Conservation (phyloP, 495 filamentous ascomycete genomes). For the Astrocystis sublimbata region DNA sequence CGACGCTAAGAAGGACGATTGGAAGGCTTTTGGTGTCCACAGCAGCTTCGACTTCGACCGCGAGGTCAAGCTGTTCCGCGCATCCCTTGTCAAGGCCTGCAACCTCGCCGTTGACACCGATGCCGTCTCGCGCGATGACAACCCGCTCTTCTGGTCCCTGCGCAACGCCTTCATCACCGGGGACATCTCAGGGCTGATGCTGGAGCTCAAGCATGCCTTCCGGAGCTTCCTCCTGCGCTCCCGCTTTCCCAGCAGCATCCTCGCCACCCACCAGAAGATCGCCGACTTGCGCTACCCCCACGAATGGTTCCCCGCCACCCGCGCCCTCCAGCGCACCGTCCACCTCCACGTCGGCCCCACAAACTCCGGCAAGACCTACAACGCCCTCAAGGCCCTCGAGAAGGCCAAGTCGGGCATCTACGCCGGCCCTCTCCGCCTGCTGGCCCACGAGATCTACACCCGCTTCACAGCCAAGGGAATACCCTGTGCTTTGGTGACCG, state of each 20-base stretch:
- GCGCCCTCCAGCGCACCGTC: constrained; percentile 74
- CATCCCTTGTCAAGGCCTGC: constrained; percentile 37
- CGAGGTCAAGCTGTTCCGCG: constrained; percentile 39
- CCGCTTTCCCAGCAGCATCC: constrained; percentile 35
- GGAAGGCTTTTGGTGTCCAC: constrained; percentile 34
- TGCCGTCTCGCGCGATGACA: constrained; percentile 36
- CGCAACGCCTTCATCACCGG: constrained; percentile 56
- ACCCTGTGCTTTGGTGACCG: constrained; percentile 79
- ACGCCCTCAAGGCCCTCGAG: constrained; percentile 86
- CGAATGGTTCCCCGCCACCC: constrained; percentile 87
- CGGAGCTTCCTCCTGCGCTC: constrained; percentile 49
- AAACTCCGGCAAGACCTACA: constrained; percentile 98
- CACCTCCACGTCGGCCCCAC: constrained; percentile 97
- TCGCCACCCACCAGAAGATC: constrained; percentile 59
- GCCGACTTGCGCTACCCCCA: constrained; percentile 80
- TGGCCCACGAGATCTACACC: constrained; percentile 90
- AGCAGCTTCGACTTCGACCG: constrained; percentile 32
- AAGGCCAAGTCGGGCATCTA: constrained; percentile 76
- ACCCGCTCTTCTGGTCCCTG: constrained; percentile 56
- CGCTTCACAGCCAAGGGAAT: constrained; percentile 76
- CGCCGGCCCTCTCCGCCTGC: constrained; percentile 83
- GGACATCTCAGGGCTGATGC: constrained; percentile 49
- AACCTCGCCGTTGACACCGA: constrained; percentile 32
- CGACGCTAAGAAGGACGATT: constrained; percentile 24
- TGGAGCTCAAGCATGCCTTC: constrained; percentile 64